Evolutionary conservation across 2,329 filamentous ascomycete genomes (phyloP), one percentile per base, ranked within the genome.

Genomic region (Thermothelomyces thermophilus): DNA sequence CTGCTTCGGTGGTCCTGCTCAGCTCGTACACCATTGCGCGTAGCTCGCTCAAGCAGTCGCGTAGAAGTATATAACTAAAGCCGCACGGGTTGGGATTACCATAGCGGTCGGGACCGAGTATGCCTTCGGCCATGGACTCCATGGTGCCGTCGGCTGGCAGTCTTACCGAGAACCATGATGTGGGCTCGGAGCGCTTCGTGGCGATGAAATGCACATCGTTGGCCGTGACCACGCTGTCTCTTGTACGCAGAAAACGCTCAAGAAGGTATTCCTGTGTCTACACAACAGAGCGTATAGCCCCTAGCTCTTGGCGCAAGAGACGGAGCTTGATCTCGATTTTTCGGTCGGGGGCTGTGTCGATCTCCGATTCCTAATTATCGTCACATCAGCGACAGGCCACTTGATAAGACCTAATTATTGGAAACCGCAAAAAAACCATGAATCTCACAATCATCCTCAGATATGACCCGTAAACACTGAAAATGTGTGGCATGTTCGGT

Each of bases 401-500:
- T n/a, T n/a, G n/a, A n/a, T n/a, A n/a, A n/a, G n/a, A n/a, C n/a
- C n/a, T n/a, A 28, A 8, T 11, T 8, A 5, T 20, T 13, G 19
- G 8, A 35, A 17, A 2, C 3, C 3, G 33, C 1, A 13, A 44
- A 2, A 3, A 17, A 30, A 2, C 2, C 10, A 33, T 8, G 14
- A 50, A 7, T 3, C 66, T 46, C 62, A 73, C 72, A 33, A 75
- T 57, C 2, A 62, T 64, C 34, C 67, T 64, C 3, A 74, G 62
- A 37, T 69, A 72, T 34, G 69, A 63, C 0, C 68, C 70, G 43
- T 74, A 75, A 0, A 67, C 71, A 19, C 68, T 64, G 33, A 61
- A 65, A 14, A 74, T 67, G 24, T 68, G 66, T 3, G 68, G 63
- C 28, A 64, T 64, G 39, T 63, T 65, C 4, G 63, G 65, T 1